A percentile compares a stretch with the other conserved stretches of the same genome.
These are phyloP conservation scores for Alternaria arborescens DNA, from an alignment of 2,329 filamentous ascomycete genomes.

Conservation along the genomic window DNA sequence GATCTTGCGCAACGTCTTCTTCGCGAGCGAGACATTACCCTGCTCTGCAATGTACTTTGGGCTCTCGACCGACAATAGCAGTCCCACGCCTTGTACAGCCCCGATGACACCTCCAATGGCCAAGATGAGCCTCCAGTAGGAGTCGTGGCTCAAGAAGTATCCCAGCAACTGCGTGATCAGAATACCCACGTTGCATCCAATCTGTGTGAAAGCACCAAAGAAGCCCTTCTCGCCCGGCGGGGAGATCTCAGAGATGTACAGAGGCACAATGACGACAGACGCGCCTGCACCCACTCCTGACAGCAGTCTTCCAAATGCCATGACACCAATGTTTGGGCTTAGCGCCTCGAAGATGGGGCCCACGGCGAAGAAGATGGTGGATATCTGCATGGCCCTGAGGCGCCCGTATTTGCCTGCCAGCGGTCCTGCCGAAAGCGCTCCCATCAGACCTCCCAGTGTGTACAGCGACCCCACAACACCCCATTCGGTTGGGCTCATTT, in stretches of 20 bases:
- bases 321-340: slow-evolving; percentile 69
- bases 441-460: slow-evolving; percentile 85
- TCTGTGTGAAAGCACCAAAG: slow-evolving; percentile 85
- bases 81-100: slow-evolving; percentile 70
- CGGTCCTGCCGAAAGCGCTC: slow-evolving; percentile 81
- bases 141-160: slow-evolving; percentile 83
- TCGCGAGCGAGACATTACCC: slow-evolving; percentile 68
- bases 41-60: slow-evolving; percentile 83
- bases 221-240: slow-evolving; percentile 75
- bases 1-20: slow-evolving; percentile 75
- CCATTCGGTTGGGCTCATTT: slow-evolving; percentile 83
- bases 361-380: slow-evolving; percentile 76
- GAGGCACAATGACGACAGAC: slow-evolving; percentile 88
- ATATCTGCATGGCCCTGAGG: slow-evolving; percentile 77
- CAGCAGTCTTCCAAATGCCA: slow-evolving; percentile 79
- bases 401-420: slow-evolving; percentile 81
- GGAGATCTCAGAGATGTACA: slow-evolving; percentile 93
- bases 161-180: slow-evolving; percentile 83
- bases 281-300: slow-evolving; percentile 87
- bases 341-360: slow-evolving; percentile 81
- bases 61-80: slow-evolving; percentile 81
- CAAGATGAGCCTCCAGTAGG: slow-evolving; percentile 84
- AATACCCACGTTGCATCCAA: slow-evolving; percentile 93
- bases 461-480: slow-evolving; percentile 90
- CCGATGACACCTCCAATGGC: slow-evolving; percentile 76